Base-by-base conservation (phyloP, 345 rosid species). In the Punica granatum region DNA sequence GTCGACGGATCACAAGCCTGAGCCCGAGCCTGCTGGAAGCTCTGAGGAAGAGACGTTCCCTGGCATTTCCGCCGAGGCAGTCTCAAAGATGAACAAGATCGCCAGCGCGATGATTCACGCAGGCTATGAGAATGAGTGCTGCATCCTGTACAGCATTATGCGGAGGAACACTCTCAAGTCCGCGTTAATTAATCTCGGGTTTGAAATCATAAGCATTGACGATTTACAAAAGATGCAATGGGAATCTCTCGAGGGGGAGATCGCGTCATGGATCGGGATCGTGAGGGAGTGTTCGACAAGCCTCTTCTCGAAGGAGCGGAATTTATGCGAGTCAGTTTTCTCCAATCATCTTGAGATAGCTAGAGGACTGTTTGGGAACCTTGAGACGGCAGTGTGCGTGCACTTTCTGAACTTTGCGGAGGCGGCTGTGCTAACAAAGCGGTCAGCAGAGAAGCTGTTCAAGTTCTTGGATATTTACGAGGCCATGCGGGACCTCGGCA, bases 381-480 rank as follows among this genome's bases (percentile, higher is more conserved):
- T 90, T 5, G 65, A 74, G 3, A 67, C 81, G 14, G 76, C 83
- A 8, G 81, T 93, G 2, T 72, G 78, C 10, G 62, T 79, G 37
- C 83, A 81, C 67, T 75, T 89, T 34, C 88, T 93, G 7, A 83
- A 81, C 54, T 87, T 93, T 44, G 81, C 87, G 0, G 89, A 84
- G 34, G 97, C 88, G 1, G 76, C 89, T 1, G 86, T 83, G 16
- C 69, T 87, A 71, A 80, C 94, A 31, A 86, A 82, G 68, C 73
- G 83, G 0, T 87, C 98, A 0, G 69, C 92, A 3, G 96, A 88
- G 82, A 90, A 85, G 63, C 78, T 93, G 11, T 90, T 93, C 74
- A 93, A 90, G 75, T 82, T 88, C 53, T 77, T 93, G 0, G 98
- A 93, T 70, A 79, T 93, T 82, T 90, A 83, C 53, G 97, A 93